Evolutionary conservation across 1,284 basidiomycete species (phyloP).

Genomic region (Gymnopus androsaceus): DNA sequence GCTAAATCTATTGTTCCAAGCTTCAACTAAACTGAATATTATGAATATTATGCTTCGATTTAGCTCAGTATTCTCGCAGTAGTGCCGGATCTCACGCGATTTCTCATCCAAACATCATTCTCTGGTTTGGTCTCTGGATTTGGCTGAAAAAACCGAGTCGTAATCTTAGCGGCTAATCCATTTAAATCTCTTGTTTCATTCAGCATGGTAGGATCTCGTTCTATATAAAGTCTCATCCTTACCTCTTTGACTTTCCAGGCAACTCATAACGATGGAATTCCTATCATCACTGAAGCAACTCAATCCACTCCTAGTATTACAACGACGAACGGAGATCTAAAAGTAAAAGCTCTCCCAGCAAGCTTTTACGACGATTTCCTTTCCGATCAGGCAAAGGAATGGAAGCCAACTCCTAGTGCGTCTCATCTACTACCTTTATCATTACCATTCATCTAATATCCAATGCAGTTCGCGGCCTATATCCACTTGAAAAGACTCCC

Average conservation of each 20-base stretch:
- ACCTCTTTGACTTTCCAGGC: not conserved
- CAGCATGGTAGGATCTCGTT: too few relatives aligned
- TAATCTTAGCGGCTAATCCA: too few relatives aligned
- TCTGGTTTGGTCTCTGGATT: too few relatives aligned
- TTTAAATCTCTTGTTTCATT: too few relatives aligned
- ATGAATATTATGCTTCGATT: too few relatives aligned
- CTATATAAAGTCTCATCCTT: not conserved
- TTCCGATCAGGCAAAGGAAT: constrained; percentile 56
- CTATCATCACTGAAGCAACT: not conserved
- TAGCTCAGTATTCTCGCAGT: too few relatives aligned
- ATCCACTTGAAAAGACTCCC: constrained; percentile 76
- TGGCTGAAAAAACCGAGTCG: too few relatives aligned
- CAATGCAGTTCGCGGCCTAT: constrained; percentile 56
- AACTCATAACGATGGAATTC: constrained; percentile 1
- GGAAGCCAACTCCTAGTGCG: constrained; percentile 64
- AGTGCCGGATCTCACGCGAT: too few relatives aligned
- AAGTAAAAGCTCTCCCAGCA: constrained; percentile 43
- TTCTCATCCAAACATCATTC: too few relatives aligned
- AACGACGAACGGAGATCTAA: not conserved
- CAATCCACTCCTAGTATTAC: not conserved
- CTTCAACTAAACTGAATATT: too few relatives aligned
- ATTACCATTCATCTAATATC: constrained; percentile 6
- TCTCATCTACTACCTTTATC: constrained; percentile 15
- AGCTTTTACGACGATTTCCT: constrained; percentile 58
- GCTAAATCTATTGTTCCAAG: too few relatives aligned